These are phyloP conservation scores for Cinnamomum chago DNA, from an alignment of 164 flowering plant species.

Conservation along the genomic window DNA sequence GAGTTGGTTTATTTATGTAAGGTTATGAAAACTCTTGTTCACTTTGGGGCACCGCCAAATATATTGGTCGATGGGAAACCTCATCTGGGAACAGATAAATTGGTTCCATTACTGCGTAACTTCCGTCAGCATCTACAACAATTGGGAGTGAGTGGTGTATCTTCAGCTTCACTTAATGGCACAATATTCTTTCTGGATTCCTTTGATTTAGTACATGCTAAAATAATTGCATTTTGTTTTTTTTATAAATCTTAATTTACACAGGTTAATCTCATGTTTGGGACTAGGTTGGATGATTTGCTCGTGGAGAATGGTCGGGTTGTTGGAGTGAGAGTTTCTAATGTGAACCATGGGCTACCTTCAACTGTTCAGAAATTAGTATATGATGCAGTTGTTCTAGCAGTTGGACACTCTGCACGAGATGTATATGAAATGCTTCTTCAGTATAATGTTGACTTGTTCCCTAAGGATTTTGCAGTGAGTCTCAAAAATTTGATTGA, in stretches of 20 bases:
- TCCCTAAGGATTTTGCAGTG: constrained; percentile 94
- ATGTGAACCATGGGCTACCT: constrained; percentile 33
- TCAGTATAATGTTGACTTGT: constrained; percentile 57
- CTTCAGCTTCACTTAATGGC: background rate
- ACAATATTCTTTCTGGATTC: background rate
- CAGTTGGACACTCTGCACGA: constrained; percentile 99
- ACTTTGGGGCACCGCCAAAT: constrained; percentile 87
- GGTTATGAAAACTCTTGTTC: constrained; percentile 92
- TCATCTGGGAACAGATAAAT: constrained; percentile 91
- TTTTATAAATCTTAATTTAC: background rate
- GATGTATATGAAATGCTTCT: constrained; percentile 91
- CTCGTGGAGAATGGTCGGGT: constrained; percentile 49
- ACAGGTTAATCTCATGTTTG: constrained; percentile 83
- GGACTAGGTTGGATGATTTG: constrained; percentile 88
- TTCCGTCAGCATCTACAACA: constrained; percentile 68
- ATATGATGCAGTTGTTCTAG: constrained; percentile 83
- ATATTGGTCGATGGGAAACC: constrained; percentile 94
- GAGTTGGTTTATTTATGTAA: constrained; percentile 19
- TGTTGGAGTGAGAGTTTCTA: constrained; percentile 72
- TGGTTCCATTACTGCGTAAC: constrained; percentile 77
- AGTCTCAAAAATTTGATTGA: constrained; percentile 28
- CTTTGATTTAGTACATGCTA: background rate
- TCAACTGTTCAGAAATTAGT: constrained; percentile 34
- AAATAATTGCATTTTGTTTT: background rate
- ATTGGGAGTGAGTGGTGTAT: constrained; percentile 61